phyloP scores from a whole-genome alignment of 192 early-diverging fungal genomes.

The Entomortierella beljakovae region DNA sequence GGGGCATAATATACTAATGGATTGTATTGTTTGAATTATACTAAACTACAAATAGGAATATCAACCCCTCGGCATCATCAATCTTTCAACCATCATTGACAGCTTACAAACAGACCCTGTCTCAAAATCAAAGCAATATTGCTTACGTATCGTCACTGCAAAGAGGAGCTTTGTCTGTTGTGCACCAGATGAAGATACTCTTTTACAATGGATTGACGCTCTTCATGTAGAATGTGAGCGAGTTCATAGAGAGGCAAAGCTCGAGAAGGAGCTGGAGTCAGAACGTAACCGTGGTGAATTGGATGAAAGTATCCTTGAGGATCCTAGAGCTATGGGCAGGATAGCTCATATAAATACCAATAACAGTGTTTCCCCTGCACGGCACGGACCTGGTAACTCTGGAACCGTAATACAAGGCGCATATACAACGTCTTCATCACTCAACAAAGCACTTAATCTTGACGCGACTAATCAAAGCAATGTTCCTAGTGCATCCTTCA shows the following conservation, averaged over 20 bases:
- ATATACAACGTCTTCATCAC: slow-evolving; percentile 5
- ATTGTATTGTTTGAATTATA: not conserved
- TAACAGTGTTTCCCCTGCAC: not conserved
- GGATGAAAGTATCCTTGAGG: slow-evolving; percentile 6
- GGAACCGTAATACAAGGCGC: not conserved
- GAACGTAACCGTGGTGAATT: not conserved
- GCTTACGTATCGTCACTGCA: slow-evolving; percentile 65
- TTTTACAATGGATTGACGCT: slow-evolving; percentile 64
- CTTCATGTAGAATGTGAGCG: slow-evolving; percentile 57
- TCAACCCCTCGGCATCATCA: slow-evolving; percentile 61
- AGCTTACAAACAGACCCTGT: slow-evolving; percentile 65
- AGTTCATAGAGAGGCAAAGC: slow-evolving; percentile 51
- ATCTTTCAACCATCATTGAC: slow-evolving; percentile 62
- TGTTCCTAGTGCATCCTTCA: not conserved
- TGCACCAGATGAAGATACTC: slow-evolving; percentile 56
- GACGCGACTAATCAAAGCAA: not conserved
- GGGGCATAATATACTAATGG: not conserved
- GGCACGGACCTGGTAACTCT: not conserved
- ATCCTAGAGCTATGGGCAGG: slow-evolving; percentile 28
- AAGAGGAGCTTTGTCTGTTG: slow-evolving; percentile 66
- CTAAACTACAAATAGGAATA: slow-evolving; percentile 53
- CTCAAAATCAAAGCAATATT: slow-evolving; percentile 62
- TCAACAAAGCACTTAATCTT: slow-evolving; percentile 11
- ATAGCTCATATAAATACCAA: slow-evolving; percentile 3
- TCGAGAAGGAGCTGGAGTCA: slow-evolving; percentile 5